Conservation (phyloP, 441 rosid species). For the Jatropha podagrica region DNA sequence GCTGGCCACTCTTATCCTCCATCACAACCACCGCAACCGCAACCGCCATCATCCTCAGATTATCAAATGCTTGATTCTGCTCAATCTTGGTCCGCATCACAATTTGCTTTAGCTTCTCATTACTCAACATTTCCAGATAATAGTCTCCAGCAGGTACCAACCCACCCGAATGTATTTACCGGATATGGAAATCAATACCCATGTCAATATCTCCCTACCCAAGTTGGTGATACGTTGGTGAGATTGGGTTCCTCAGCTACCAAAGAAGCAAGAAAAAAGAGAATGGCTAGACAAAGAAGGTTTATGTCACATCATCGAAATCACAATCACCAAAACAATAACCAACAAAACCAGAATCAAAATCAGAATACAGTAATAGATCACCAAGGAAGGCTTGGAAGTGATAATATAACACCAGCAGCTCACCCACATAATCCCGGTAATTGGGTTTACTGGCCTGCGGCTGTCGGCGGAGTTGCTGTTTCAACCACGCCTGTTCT, state of each 20-base stretch:
- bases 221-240: constrained; percentile 43
- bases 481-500: constrained; percentile 21
- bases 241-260: constrained; percentile 75
- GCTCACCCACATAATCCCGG: constrained; percentile 29
- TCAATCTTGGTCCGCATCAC: constrained; percentile 62
- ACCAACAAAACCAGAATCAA: constrained; percentile 27
- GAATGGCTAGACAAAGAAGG: constrained; percentile 93
- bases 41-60: constrained; percentile 28
- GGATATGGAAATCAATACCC: constrained; percentile 60
- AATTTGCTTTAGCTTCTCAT: constrained; percentile 42
- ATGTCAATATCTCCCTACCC: constrained; percentile 44
- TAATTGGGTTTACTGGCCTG: constrained; percentile 70
- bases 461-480: constrained; percentile 21
- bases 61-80: constrained; percentile 56
- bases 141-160: constrained; percentile 24
- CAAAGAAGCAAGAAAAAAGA: constrained; percentile 90
- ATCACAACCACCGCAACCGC: constrained; percentile 19
- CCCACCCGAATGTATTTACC: constrained; percentile 33
- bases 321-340: constrained; percentile 40
- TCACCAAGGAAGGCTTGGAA: constrained; percentile 43
- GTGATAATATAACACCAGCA: constrained; percentile 35
- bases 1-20: constrained; percentile 38
- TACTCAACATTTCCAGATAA: constrained; percentile 44
- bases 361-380: constrained; percentile 33
- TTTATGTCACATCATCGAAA: constrained; percentile 54